A percentile compares a stretch with the other conserved stretches of the same genome.
These are phyloP conservation scores for Periconia sp. DNA, from an alignment of 2,329 filamentous ascomycete genomes.

Conservation along the genomic window DNA sequence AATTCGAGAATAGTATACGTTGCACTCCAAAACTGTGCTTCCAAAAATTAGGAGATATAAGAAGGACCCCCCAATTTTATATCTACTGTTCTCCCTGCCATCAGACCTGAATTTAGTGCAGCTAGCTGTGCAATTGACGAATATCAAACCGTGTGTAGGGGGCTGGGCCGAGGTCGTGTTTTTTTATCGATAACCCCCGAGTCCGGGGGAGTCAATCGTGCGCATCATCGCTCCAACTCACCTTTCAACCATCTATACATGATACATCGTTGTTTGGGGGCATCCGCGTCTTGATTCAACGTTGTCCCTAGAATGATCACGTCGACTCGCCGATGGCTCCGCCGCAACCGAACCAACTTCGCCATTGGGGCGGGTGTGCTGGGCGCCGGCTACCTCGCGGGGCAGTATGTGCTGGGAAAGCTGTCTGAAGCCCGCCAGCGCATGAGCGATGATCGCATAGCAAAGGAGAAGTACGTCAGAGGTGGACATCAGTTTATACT, in stretches of 20 bases:
- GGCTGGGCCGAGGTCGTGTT: background rate
- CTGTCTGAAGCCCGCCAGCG: conserved; percentile 91
- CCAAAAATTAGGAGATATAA: no score
- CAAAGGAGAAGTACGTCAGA: conserved; percentile 83
- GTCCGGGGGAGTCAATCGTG: background rate
- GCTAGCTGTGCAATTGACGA: no score
- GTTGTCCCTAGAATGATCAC: conserved; percentile 57
- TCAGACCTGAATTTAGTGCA: no score
- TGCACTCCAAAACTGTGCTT: no score
- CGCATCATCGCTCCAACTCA: no score
- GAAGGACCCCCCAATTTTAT: no score
- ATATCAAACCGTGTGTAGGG: background rate
- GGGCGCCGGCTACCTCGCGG: conserved; percentile 86
- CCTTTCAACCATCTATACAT: background rate
- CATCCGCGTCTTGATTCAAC: background rate
- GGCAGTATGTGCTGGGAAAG: conserved; percentile 90
- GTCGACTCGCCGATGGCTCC: conserved; percentile 85
- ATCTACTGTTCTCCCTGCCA: no score
- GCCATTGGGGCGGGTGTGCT: conserved; percentile 85
- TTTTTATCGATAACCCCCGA: background rate
- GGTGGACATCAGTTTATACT: background rate
- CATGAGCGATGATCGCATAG: conserved; percentile 93
- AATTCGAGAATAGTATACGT: no score
- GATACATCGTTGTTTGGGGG: background rate
- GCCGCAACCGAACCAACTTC: conserved; percentile 86